phyloP scores from a whole-genome alignment of 805 yeast species.

The Barnettozyma pratensis region DNA sequence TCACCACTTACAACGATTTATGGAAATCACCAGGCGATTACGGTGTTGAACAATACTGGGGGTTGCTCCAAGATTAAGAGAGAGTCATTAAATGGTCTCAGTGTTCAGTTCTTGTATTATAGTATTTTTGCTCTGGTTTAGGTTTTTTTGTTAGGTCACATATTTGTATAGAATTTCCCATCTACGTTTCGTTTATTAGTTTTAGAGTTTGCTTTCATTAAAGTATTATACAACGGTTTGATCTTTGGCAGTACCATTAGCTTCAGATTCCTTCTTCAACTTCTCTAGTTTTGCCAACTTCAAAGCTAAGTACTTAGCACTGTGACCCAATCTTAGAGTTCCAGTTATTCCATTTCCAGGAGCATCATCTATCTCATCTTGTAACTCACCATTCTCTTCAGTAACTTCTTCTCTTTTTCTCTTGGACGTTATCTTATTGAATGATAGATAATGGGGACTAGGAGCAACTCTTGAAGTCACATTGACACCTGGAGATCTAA shows the following conservation, averaged over 20 bases:
- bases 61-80: slow-evolving; percentile 24
- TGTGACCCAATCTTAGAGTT: slow-evolving; percentile 53
- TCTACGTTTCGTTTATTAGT: neutral
- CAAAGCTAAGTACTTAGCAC: slow-evolving; percentile 69
- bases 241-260: neutral
- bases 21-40: slow-evolving; percentile 57
- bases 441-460: slow-evolving; percentile 7
- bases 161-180: slow-evolving; percentile 4
- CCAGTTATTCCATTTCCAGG: slow-evolving; percentile 26
- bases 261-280: neutral
- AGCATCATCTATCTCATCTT: slow-evolving; percentile 6
- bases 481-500: slow-evolving; percentile 58
- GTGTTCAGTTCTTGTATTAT: neutral
- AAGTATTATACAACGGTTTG: neutral
- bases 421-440: slow-evolving; percentile 20
- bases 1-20: slow-evolving; percentile 57
- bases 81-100: neutral
- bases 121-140: neutral
- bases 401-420: slow-evolving; percentile 8
- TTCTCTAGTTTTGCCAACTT: slow-evolving; percentile 25
- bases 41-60: slow-evolving; percentile 55
- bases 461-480: slow-evolving; percentile 34
- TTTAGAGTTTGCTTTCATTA: neutral
- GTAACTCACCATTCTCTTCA: slow-evolving; percentile 11
- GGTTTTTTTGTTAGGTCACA: neutral